Base-by-base conservation (phyloP, 108 stramenopile genomes). In the Conticribra weissflogii region DNA sequence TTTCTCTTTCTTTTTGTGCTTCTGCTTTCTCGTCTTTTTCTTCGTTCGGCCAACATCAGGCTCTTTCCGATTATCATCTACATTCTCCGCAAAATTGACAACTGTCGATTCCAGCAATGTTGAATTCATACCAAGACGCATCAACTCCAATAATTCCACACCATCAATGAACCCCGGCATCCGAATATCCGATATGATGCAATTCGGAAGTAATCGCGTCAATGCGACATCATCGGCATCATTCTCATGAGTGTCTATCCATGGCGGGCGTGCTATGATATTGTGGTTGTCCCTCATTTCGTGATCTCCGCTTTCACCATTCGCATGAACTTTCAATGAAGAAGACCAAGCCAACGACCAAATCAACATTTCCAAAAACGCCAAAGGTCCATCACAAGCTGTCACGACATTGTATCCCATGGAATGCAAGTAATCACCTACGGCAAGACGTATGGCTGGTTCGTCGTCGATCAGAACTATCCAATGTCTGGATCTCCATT, bases 161-260 rank as follows among this genome's bases (percentile, higher is more conserved):
- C 95, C 95, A 80, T 91, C 89, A 59, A 85, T 83, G 24, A 85
- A 86, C 16, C 84, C 87, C 0, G 95, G 95, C 95, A 96, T 96
- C 0, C 89, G 88, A 59, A 96, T 83, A 76, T 96, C 95, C 36
- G 88, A 90, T 33, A 96, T 78, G 48, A 96, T 88, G 24, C 81
- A 51, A 34, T 78, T 72, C 5, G 78, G 78, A 79, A 80, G 83
- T n/a, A n/a, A n/a, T n/a, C n/a, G n/a, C n/a, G n/a, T n/a, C n/a
- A n/a, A n/a, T n/a, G n/a, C n/a, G n/a, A n/a, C n/a, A n/a, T n/a
- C n/a, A n/a, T 79, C 41, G 87, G 85, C 46, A 86, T 7, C 21
- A 16, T 47, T 21, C 24, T 46, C 21, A 45, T 46, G 51, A 25
- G 23, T 21, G 28, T 33, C 48, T 24, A 63, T 68, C 49, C 74